Evolutionary conservation across 108 stramenopile genomes (phyloP).

Genomic region (Cyclotella sp.): DNA sequence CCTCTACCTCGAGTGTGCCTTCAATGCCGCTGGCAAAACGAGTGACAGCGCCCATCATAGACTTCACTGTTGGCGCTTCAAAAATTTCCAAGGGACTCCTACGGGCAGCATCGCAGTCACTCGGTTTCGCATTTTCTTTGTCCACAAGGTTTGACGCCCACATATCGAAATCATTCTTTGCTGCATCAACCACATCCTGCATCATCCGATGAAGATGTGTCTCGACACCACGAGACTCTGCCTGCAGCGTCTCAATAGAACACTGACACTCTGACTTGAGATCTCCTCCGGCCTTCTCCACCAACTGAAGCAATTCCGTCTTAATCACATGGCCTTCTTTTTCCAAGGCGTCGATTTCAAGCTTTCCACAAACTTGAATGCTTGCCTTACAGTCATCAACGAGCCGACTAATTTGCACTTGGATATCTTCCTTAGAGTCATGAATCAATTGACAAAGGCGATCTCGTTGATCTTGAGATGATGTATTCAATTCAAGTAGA

Average conservation of each 20-base stretch:
- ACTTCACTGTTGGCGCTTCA: no score
- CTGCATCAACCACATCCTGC: no score
- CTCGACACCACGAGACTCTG: no score
- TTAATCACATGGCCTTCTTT: not conserved
- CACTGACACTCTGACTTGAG: not conserved
- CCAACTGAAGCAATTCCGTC: not conserved
- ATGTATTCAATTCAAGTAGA: not conserved
- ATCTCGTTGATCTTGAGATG: not conserved
- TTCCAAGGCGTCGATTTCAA: slow-evolving; percentile 4
- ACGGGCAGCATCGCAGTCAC: no score
- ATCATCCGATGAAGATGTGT: no score
- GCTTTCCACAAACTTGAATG: slow-evolving; percentile 3
- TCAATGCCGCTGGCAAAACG: no score
- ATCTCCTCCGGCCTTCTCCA: not conserved
- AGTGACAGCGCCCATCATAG: no score
- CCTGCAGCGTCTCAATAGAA: not conserved
- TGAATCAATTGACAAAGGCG: not conserved
- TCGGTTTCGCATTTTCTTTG: not conserved
- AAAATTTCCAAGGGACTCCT: no score
- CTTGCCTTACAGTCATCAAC: slow-evolving; percentile 1
- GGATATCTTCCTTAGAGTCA: not conserved
- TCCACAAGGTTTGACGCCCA: not conserved
- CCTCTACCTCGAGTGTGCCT: not conserved
- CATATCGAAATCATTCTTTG: not conserved
- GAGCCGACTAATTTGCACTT: not conserved